Evolutionary conservation across 345 rosid genomes (phyloP).

Genomic region (Hypericum perforatum): DNA sequence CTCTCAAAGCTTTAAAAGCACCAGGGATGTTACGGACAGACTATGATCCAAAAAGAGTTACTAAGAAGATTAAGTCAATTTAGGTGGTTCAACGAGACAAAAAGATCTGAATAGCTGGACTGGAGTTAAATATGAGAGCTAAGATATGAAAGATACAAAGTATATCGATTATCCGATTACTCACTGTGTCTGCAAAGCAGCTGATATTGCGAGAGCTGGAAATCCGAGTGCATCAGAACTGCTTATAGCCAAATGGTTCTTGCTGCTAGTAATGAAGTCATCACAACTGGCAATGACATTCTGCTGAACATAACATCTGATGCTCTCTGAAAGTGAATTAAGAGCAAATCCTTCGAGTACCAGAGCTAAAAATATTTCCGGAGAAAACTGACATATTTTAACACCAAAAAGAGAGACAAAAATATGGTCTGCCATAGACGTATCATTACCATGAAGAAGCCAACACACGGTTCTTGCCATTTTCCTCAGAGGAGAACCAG

Average conservation of each 20-base stretch:
- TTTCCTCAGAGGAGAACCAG: constrained; percentile 59
- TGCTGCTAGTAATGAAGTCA: constrained; percentile 35
- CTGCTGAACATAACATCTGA: constrained; percentile 39
- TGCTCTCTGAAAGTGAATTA: constrained; percentile 38
- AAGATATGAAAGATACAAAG: too few species aligned
- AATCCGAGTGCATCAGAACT: constrained; percentile 29
- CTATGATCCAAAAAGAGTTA: too few species aligned
- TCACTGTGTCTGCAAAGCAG: constrained; percentile 65
- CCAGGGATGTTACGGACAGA: too few species aligned
- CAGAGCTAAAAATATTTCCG: constrained; percentile 44
- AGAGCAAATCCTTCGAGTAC: constrained; percentile 74
- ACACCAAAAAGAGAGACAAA: constrained; percentile 32
- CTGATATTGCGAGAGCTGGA: constrained; percentile 60
- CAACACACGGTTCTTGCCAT: constrained; percentile 52
- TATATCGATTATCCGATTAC: constrained; percentile 24
- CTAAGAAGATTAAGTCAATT: too few species aligned
- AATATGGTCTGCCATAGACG: constrained; percentile 46
- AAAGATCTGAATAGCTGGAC: too few species aligned
- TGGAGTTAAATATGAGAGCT: too few species aligned
- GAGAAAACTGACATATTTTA: constrained; percentile 31
- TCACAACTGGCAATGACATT: constrained; percentile 48
- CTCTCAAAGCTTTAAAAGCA: too few species aligned
- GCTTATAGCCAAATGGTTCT: constrained; percentile 22
- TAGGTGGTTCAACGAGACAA: too few species aligned
- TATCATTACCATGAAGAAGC: constrained; percentile 42